Evolutionary conservation across 352 stramenopile species (phyloP).

Genomic region (Globisporangium spinosum): DNA sequence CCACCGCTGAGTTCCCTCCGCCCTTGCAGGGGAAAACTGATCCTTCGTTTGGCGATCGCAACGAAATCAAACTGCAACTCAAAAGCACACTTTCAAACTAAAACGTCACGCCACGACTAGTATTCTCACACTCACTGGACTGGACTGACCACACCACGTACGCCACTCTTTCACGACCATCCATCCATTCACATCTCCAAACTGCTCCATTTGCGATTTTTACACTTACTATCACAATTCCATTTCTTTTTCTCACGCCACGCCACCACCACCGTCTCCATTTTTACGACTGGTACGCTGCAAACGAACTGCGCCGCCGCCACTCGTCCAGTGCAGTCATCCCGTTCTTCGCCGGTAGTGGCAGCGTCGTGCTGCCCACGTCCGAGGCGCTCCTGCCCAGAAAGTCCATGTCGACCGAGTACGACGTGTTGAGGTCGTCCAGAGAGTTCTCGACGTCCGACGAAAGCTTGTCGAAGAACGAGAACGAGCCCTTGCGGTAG

Average conservation of each 20-base stretch:
- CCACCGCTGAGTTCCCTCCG: too few species aligned
- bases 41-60: background rate
- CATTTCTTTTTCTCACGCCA: background rate
- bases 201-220: background rate
- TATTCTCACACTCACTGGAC: background rate
- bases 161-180: background rate
- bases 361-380: conserved; percentile 17
- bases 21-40: too few species aligned
- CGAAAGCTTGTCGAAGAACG: conserved; percentile 85
- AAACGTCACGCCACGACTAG: background rate
- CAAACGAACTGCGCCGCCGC: conserved; percentile 18
- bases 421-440: conserved; percentile 47
- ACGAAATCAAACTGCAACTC: background rate
- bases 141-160: too few species aligned
- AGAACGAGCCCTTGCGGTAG: conserved; percentile 79
- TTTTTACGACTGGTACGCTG: conserved; percentile 9
- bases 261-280: background rate
- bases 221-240: background rate
- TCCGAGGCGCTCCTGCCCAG: background rate
- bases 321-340: conserved; percentile 16
- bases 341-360: conserved; percentile 10
- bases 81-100: background rate
- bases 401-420: conserved; percentile 30
- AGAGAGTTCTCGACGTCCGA: conserved; percentile 58
- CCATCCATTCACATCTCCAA: background rate